phyloP scores from a whole-genome alignment of 306 rosid genomes.

The Vigna unguiculata region DNA sequence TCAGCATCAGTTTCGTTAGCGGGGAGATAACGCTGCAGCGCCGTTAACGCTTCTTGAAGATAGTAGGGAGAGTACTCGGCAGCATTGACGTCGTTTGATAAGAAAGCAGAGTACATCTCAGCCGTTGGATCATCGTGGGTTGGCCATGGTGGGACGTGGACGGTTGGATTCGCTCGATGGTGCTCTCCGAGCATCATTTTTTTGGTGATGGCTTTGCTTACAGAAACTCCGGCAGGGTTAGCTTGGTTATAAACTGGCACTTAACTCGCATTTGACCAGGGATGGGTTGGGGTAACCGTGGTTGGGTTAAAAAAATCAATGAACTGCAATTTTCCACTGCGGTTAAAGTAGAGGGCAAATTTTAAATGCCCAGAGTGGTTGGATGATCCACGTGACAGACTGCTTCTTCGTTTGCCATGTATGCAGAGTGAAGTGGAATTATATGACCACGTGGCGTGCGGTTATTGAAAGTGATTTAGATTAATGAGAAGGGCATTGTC shows the following conservation, averaged over 20 bases:
- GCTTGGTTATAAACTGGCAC: slow-evolving; percentile 57
- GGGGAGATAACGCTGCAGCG: slow-evolving; percentile 72
- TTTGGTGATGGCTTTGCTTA: slow-evolving; percentile 40
- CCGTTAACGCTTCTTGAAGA: slow-evolving; percentile 64
- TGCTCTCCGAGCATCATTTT: slow-evolving; percentile 83
- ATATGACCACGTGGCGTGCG: slow-evolving; percentile 25
- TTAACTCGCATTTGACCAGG: slow-evolving; percentile 45
- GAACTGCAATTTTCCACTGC: slow-evolving; percentile 47
- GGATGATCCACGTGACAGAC: slow-evolving; percentile 3
- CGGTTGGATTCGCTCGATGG: slow-evolving; percentile 69
- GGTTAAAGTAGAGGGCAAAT: slow-evolving; percentile 48
- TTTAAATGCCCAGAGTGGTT: slow-evolving; percentile 9
- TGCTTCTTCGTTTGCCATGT: slow-evolving; percentile 37
- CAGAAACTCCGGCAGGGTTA: slow-evolving; percentile 48
- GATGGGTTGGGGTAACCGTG: slow-evolving; percentile 57
- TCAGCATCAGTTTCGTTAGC: slow-evolving; percentile 62
- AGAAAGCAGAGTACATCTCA: slow-evolving; percentile 58
- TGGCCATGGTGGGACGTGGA: slow-evolving; percentile 77
- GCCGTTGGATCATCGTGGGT: slow-evolving; percentile 60
- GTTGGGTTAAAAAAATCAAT: slow-evolving; percentile 48
- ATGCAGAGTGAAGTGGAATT: background rate
- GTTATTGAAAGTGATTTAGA: slow-evolving; percentile 17
- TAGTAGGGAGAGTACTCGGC: slow-evolving; percentile 66
- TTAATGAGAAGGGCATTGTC: background rate
- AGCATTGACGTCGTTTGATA: slow-evolving; percentile 55